phyloP scores from a whole-genome alignment of 495 filamentous ascomycete species.

The Articulospora tetracladia region DNA sequence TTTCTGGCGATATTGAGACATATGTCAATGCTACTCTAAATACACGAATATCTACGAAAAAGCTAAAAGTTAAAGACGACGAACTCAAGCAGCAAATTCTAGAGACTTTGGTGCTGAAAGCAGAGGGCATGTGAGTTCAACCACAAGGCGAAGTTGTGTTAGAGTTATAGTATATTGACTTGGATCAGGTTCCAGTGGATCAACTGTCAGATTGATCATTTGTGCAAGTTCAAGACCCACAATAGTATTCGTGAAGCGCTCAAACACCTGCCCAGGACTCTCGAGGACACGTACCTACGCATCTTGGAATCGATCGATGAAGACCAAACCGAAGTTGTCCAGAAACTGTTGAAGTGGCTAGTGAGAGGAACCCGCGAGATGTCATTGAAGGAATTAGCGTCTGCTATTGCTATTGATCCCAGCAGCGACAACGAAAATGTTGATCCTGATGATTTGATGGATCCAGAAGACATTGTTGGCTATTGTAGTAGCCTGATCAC shows the following conservation, averaged over 20 bases:
- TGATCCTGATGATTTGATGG: not conserved
- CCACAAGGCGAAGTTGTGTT: not conserved
- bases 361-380: slow-evolving; percentile 25
- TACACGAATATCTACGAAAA: not conserved
- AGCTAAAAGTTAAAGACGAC: slow-evolving; percentile 5
- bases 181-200: slow-evolving; percentile 32
- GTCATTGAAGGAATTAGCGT: slow-evolving; percentile 22
- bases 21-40: not conserved
- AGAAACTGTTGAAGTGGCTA: slow-evolving; percentile 28
- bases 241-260: slow-evolving; percentile 21
- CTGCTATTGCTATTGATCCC: slow-evolving; percentile 23
- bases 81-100: slow-evolving; percentile 4
- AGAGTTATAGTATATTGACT: not conserved
- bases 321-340: slow-evolving; percentile 14
- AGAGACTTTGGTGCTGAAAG: not conserved
- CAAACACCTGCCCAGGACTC: slow-evolving; percentile 26
- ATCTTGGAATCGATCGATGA: slow-evolving; percentile 26
- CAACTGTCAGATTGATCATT: slow-evolving; percentile 31
- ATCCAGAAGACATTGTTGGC: not conserved
- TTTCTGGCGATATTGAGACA: not conserved
- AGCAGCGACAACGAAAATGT: not conserved
- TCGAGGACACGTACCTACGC: slow-evolving; percentile 34
- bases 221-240: slow-evolving; percentile 27
- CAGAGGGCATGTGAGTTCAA: slow-evolving; percentile 11
- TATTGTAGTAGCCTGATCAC: not conserved